Conservation (phyloP, 108 stramenopile genomes). For the Cylindrotheca fusiformis region DNA sequence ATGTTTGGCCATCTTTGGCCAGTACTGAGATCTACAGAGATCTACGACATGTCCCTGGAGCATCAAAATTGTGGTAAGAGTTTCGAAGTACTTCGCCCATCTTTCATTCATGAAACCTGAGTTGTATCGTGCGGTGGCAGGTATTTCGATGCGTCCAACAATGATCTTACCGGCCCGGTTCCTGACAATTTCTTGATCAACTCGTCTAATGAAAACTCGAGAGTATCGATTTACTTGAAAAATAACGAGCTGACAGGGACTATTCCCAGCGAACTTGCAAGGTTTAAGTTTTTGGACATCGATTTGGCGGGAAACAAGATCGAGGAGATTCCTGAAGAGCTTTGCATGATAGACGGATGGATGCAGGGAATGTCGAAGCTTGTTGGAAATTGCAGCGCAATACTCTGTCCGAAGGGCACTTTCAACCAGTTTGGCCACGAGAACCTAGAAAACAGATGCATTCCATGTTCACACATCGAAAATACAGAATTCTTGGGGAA, state of each 20-base stretch:
- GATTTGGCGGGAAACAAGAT: slow-evolving; percentile 53
- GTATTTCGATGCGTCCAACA: slow-evolving; percentile 57
- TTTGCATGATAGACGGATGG: slow-evolving; percentile 50
- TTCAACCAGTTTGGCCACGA: slow-evolving; percentile 42
- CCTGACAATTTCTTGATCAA: slow-evolving; percentile 55
- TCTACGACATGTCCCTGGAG: slow-evolving; percentile 49
- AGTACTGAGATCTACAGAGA: slow-evolving; percentile 41
- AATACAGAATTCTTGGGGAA: slow-evolving; percentile 27
- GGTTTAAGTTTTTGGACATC: slow-evolving; percentile 40
- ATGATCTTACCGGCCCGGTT: slow-evolving; percentile 59
- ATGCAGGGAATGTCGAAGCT: slow-evolving; percentile 46
- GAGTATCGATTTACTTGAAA: slow-evolving; percentile 38
- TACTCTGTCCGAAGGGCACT: slow-evolving; percentile 44
- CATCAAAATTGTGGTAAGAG: slow-evolving; percentile 35
- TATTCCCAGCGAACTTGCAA: slow-evolving; percentile 29
- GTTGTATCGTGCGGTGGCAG: background rate
- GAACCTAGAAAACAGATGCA: slow-evolving; percentile 12
- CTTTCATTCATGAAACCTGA: background rate
- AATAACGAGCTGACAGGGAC: slow-evolving; percentile 59
- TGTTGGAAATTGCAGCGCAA: slow-evolving; percentile 56
- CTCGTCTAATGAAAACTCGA: slow-evolving; percentile 13
- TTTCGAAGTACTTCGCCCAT: slow-evolving; percentile 17
- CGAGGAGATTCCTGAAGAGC: slow-evolving; percentile 21
- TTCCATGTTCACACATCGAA: slow-evolving; percentile 33
- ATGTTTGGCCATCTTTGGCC: slow-evolving; percentile 36